Percentiles rank a stretch among this genome's conserved stretches.
Conservation (phyloP, 1,284 basidiomycete species). For the Rhodotorula sp. region DNA sequence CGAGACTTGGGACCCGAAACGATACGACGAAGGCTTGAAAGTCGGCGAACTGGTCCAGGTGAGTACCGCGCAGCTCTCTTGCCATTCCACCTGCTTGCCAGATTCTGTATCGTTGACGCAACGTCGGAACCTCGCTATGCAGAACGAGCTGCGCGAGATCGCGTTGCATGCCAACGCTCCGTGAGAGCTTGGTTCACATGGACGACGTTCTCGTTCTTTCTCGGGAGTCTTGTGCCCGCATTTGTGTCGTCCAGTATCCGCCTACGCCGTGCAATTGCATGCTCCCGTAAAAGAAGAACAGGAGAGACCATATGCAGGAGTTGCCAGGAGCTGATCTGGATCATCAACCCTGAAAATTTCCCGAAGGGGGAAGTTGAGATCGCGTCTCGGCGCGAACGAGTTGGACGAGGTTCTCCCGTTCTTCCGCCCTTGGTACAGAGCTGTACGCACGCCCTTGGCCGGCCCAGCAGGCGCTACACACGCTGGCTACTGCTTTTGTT, state of each 20-base stretch:
- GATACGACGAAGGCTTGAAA: conserved; percentile 69
- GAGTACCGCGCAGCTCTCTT: background rate
- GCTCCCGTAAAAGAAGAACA: background rate
- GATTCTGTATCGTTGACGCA: background rate
- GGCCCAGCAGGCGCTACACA: no score
- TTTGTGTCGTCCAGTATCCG: no score
- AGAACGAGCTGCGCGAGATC: conserved; percentile 51
- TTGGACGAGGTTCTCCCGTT: no score
- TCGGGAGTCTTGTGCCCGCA: no score
- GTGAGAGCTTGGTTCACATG: background rate
- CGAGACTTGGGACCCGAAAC: conserved; percentile 52
- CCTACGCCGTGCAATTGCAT: background rate
- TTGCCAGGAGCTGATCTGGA: background rate
- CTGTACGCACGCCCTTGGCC: no score
- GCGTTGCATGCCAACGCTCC: conserved; percentile 11
- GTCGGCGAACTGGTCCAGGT: conserved; percentile 68
- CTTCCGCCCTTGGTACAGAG: no score
- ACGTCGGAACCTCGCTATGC: conserved; percentile 48
- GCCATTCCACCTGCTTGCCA: background rate
- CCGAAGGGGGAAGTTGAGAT: no score
- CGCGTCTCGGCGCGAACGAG: no score
- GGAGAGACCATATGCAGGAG: background rate
- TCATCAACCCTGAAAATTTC: no score
- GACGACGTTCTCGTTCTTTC: no score
- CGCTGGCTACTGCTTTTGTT: no score